phyloP scores from a whole-genome alignment of 1,284 basidiomycete genomes.

The Grifola frondosa region DNA sequence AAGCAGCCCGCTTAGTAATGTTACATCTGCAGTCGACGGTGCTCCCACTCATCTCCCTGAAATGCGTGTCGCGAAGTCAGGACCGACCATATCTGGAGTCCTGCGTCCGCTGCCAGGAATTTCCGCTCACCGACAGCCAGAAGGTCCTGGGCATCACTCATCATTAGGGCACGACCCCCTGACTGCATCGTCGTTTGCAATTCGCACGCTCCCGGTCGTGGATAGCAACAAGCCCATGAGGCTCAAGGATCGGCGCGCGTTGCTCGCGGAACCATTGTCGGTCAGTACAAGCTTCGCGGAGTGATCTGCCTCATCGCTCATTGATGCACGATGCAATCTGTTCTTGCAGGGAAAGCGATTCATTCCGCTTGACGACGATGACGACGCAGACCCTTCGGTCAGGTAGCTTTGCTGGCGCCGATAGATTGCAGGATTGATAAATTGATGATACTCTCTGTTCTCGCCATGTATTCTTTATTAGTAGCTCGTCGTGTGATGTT shows the following conservation, averaged over 20 bases:
- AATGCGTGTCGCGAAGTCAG: not conserved
- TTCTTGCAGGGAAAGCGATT: slow-evolving; percentile 27
- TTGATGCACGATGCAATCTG: slow-evolving; percentile 3
- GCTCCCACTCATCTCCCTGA: not conserved
- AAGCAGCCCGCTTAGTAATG: no score
- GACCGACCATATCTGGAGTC: not conserved
- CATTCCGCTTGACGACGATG: slow-evolving; percentile 30
- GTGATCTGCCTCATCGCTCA: not conserved
- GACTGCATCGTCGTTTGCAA: slow-evolving; percentile 5
- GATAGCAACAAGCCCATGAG: slow-evolving; percentile 25
- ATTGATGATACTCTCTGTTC: no score
- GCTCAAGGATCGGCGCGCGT: slow-evolving; percentile 24
- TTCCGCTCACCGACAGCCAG: not conserved
- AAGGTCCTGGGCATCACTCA: not conserved
- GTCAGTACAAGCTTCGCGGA: slow-evolving; percentile 10
- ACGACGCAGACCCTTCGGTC: slow-evolving; percentile 20
- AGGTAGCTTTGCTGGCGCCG: no score
- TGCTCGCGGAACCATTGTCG: slow-evolving; percentile 12
- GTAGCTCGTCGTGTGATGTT: no score
- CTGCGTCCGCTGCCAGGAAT: not conserved
- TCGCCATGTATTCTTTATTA: no score
- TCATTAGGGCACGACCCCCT: not conserved
- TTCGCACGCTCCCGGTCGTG: no score
- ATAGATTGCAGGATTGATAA: no score
- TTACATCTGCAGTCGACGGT: no score